Percentiles rank a stretch among this genome's conserved stretches.
These are phyloP conservation scores for Poronia punctata DNA, from an alignment of 495 filamentous ascomycete genomes.

Conservation along the genomic window DNA sequence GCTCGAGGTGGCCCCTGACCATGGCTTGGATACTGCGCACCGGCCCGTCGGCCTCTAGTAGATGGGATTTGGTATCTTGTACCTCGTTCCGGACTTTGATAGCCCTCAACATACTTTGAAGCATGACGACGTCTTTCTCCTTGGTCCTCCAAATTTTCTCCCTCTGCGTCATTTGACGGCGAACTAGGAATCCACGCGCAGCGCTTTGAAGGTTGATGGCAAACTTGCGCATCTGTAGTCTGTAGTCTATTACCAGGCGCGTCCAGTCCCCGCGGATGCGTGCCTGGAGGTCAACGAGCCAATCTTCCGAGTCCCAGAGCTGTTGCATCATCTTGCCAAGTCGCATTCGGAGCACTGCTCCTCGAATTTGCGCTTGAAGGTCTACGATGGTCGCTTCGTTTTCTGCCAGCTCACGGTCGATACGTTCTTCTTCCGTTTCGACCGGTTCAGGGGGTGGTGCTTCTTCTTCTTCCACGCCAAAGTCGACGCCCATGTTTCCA, in stretches of 20 bases:
- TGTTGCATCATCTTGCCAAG: conserved; percentile 79
- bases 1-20: conserved; percentile 52
- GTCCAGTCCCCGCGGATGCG: conserved; percentile 64
- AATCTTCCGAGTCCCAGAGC: conserved; percentile 82
- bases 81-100: conserved; percentile 64
- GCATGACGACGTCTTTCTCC: conserved; percentile 60
- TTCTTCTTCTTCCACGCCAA: conserved; percentile 84
- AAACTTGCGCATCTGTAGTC: conserved; percentile 70
- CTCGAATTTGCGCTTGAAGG: conserved; percentile 81
- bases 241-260: conserved; percentile 69
- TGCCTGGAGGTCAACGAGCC: conserved; percentile 74
- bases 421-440: conserved; percentile 84
- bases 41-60: conserved; percentile 50
- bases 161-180: conserved; percentile 53
- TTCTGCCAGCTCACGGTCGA: conserved; percentile 75
- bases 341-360: conserved; percentile 67
- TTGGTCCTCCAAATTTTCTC: conserved; percentile 63
- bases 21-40: conserved; percentile 65
- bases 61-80: conserved; percentile 53
- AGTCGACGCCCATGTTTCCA: conserved; percentile 90
- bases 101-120: conserved; percentile 83
- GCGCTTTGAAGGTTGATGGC: conserved; percentile 70
- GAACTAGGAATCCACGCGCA: conserved; percentile 70
- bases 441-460: conserved; percentile 53
- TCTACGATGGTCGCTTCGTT: conserved; percentile 65